Conservation (phyloP, 495 filamentous ascomycete genomes). For the Chaetomidium leptoderma region DNA sequence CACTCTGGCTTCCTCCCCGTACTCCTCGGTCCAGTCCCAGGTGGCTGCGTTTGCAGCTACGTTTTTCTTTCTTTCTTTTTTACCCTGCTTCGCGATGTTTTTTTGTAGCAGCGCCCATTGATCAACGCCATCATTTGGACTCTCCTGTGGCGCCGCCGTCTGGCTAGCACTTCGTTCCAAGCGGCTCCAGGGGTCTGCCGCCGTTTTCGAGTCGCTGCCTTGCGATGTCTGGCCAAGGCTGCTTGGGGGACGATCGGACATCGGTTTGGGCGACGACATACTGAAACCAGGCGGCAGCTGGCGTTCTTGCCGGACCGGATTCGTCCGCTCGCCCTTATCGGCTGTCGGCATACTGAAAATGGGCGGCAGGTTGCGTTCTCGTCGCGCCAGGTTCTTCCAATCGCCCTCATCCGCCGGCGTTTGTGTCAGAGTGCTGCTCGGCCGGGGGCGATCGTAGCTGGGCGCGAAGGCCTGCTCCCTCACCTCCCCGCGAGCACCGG, state of each 20-base stretch:
- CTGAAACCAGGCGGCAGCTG: too few species aligned
- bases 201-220: neutral
- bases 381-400: slow-evolving; percentile 12
- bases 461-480: neutral
- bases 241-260: too few species aligned
- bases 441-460: neutral
- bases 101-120: slow-evolving; percentile 1
- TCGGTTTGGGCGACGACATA: too few species aligned
- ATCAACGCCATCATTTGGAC: neutral
- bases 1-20: neutral
- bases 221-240: neutral
- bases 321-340: too few species aligned
- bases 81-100: neutral
- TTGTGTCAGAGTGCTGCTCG: neutral
- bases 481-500: too few species aligned
- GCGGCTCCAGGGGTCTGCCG: neutral
- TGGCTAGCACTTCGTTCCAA: neutral
- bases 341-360: neutral
- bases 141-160: neutral
- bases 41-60: neutral
- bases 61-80: neutral
- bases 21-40: slow-evolving; percentile 20
- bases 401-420: neutral
- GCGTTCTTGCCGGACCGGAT: too few species aligned
- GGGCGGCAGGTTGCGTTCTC: neutral